Percentiles rank a stretch among this genome's conserved stretches.
phyloP scores from a whole-genome alignment of 345 rosid species.

The Rhodamnia argentea region DNA sequence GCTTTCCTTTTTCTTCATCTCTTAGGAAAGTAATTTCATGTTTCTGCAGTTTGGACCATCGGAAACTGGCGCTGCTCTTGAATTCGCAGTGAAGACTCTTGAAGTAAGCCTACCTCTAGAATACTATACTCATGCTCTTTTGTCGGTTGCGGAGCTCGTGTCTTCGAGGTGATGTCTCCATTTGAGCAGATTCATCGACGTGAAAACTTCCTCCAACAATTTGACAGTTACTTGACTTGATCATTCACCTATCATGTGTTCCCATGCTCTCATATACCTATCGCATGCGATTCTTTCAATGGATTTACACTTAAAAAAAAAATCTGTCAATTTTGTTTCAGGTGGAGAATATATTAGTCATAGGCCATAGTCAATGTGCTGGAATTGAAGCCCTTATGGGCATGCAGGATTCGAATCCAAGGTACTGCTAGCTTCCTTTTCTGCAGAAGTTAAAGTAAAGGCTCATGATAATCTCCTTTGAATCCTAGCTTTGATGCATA shows the following conservation, averaged over 20 bases:
- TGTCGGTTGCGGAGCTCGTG: background rate
- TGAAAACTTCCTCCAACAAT: background rate
- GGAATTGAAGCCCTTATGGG: conserved; percentile 95
- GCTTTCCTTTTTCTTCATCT: background rate
- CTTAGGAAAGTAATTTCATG: background rate
- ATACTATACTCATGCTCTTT: background rate
- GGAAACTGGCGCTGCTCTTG: conserved; percentile 85
- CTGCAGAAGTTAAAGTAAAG: background rate
- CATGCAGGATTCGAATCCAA: conserved; percentile 50
- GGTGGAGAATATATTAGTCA: conserved; percentile 82
- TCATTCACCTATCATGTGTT: background rate
- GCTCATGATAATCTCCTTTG: background rate
- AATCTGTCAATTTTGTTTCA: conserved; percentile 8
- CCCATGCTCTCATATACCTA: background rate
- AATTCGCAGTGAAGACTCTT: conserved; percentile 77
- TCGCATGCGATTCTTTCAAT: background rate
- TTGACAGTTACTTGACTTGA: background rate
- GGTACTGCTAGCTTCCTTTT: conserved; percentile 18
- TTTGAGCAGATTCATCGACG: background rate
- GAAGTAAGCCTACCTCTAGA: conserved; percentile 32
- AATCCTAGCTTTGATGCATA: conserved; percentile 2
- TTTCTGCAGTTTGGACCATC: conserved; percentile 62
- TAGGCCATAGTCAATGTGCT: conserved; percentile 94
- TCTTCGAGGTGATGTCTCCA: background rate
- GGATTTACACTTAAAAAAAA: background rate